Evolutionary conservation across 305 asterid genomes (phyloP).

Genomic region (Solanum hybrid): DNA sequence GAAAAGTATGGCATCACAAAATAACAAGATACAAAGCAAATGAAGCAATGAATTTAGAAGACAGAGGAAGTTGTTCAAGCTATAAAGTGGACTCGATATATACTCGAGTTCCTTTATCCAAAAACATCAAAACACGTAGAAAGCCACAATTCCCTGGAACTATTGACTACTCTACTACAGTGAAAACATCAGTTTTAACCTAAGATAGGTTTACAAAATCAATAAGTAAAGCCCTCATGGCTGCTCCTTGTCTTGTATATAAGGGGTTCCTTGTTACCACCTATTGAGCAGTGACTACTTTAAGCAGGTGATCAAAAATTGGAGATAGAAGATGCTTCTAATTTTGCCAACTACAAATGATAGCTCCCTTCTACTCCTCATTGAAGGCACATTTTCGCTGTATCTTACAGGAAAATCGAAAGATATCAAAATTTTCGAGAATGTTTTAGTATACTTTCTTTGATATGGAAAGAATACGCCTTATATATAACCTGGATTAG

Average conservation of each 20-base stretch:
- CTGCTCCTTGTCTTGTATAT: neutral
- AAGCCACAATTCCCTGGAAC: neutral
- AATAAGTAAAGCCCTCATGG: neutral
- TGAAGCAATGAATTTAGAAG: neutral
- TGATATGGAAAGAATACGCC: neutral
- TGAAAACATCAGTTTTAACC: neutral
- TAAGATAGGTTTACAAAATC: neutral
- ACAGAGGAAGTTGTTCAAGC: neutral
- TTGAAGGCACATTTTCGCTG: neutral
- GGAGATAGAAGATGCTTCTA: neutral
- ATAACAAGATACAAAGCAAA: neutral
- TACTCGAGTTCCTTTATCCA: neutral
- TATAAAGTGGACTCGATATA: neutral
- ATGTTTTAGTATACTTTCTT: neutral
- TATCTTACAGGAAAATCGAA: neutral
- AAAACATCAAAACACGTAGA: neutral
- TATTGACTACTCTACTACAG: neutral
- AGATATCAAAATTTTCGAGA: neutral
- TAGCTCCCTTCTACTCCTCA: neutral
- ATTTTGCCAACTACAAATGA: neutral
- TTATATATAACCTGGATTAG: neutral
- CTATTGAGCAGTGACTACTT: neutral
- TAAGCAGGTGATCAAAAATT: neutral
- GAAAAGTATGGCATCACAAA: neutral
- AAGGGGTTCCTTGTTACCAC: neutral